Evolutionary conservation across 305 asterid genomes (phyloP).

Genomic region (Solanum aculeatissimum): DNA sequence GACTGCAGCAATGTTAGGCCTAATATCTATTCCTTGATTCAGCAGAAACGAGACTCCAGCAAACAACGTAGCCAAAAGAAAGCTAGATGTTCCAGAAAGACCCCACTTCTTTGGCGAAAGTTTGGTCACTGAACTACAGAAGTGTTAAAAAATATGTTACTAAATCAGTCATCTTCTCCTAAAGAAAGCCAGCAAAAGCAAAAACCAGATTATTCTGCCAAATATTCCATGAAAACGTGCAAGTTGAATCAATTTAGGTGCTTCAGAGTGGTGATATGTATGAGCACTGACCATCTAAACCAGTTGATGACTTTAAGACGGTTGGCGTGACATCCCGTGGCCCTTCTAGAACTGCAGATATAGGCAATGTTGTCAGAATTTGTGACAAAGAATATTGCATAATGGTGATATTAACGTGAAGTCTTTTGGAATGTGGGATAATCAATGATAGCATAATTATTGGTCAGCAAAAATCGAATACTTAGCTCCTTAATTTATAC

Average conservation of each 20-base stretch:
- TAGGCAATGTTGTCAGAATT: background rate
- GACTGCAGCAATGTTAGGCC: conserved; percentile 69
- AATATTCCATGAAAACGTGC: background rate
- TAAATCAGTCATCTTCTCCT: background rate
- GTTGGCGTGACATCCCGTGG: conserved; percentile 87
- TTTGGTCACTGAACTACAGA: conserved; percentile 54
- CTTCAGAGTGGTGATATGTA: background rate
- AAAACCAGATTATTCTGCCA: background rate
- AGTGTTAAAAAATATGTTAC: background rate
- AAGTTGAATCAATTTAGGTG: background rate
- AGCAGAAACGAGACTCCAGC: conserved; percentile 60
- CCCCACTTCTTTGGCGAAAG: conserved; percentile 99
- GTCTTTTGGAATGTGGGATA: background rate
- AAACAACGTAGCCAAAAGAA: conserved; percentile 45
- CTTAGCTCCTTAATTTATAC: background rate
- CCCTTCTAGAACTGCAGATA: conserved; percentile 72
- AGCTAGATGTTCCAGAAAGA: conserved; percentile 67
- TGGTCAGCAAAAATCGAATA: background rate
- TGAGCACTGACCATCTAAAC: conserved; percentile 67
- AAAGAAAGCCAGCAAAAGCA: background rate
- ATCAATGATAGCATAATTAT: background rate
- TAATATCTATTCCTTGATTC: conserved; percentile 80
- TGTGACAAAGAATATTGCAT: background rate
- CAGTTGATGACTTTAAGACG: conserved; percentile 68
- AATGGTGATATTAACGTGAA: background rate